phyloP scores from a whole-genome alignment of 306 rosid species.

The Trifolium repens region DNA sequence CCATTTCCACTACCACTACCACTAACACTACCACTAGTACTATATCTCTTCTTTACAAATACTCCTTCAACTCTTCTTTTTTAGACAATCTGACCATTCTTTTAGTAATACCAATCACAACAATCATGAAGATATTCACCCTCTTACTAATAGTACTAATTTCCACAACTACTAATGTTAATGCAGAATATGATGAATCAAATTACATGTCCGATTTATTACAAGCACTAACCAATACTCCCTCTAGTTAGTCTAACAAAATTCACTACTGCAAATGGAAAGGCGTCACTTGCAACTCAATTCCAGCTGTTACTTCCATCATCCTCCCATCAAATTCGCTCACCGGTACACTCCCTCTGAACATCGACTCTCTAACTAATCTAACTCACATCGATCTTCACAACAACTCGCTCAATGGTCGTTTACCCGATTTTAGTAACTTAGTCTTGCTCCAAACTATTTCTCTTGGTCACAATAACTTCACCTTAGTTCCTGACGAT shows the following conservation, averaged over 20 bases:
- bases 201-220: background rate
- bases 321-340: background rate
- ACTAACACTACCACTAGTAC: too few species aligned
- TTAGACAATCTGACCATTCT: too few species aligned
- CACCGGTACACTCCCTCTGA: background rate
- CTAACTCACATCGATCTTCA: constrained; percentile 3
- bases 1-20: too few species aligned
- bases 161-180: background rate
- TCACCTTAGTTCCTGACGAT: constrained; percentile 36
- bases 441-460: constrained; percentile 53
- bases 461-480: constrained; percentile 60
- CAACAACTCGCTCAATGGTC: background rate
- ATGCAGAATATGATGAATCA: background rate
- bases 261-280: background rate
- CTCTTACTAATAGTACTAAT: too few species aligned
- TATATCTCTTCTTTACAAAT: too few species aligned
- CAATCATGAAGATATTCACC: too few species aligned
- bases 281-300: background rate
- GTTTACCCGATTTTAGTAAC: background rate
- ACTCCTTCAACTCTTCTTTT: too few species aligned
- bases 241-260: background rate
- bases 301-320: background rate
- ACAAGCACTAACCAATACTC: background rate
- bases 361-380: background rate
- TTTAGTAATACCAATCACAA: too few species aligned